These are phyloP conservation scores for Leccinum longicurvipes DNA, from an alignment of 768 basidiomycete species.

Conservation along the genomic window DNA sequence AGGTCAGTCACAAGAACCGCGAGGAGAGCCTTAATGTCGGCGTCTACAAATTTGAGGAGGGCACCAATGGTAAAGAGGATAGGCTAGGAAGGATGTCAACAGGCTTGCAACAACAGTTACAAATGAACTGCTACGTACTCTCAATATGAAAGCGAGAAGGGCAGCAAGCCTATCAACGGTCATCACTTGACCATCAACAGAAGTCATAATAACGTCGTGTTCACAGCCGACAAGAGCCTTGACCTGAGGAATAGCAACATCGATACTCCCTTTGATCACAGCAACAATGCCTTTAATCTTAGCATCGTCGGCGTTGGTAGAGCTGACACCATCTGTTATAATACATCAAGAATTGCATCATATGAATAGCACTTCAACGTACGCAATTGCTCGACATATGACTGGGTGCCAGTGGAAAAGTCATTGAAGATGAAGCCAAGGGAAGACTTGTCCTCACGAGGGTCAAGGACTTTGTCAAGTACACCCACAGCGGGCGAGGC, in stretches of 20 bases:
- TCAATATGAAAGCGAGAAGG: constrained; percentile 22
- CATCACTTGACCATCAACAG: constrained; percentile 21
- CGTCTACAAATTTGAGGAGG: constrained; percentile 11
- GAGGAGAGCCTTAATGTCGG: background rate
- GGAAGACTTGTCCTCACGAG: constrained; percentile 5
- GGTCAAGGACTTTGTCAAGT: too few relatives aligned
- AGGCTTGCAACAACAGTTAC: background rate
- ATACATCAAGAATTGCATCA: background rate
- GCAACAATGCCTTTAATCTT: constrained; percentile 19
- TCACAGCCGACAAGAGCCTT: constrained; percentile 26
- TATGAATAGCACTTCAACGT: constrained; percentile 3
- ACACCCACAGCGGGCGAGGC: too few relatives aligned
- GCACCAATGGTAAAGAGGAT: constrained; percentile 26
- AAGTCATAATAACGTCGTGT: constrained; percentile 23
- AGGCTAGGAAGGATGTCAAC: constrained; percentile 12
- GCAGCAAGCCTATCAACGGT: constrained; percentile 25
- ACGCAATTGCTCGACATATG: constrained; percentile 26
- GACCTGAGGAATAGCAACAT: constrained; percentile 20
- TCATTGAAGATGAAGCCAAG: constrained; percentile 29
- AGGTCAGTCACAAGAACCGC: constrained; percentile 9
- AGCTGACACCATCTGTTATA: constrained; percentile 22
- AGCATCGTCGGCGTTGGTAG: constrained; percentile 21
- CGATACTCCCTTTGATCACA: constrained; percentile 24
- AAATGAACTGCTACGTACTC: constrained; percentile 16
- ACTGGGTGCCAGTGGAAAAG: constrained; percentile 12